Base-by-base conservation (phyloP, 352 stramenopile genomes). In the Pythium vanterpoolii region DNA sequence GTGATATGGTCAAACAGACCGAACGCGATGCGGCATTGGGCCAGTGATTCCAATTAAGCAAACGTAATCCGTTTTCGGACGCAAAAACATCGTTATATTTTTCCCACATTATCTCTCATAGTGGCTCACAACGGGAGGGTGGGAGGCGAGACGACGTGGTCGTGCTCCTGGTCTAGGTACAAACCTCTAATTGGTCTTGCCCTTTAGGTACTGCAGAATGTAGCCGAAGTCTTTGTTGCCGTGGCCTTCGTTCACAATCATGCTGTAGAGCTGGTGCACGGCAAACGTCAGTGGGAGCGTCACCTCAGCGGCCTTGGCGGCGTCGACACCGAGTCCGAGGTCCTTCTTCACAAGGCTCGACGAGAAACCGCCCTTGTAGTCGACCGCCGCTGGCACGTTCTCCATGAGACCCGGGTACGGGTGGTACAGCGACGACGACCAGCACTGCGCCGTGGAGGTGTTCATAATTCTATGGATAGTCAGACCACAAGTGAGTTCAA, bases 301-400 rank as follows among this genome's bases (percentile, higher is more conserved):
- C 34, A 89, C 85, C 46, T 88, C 80, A 6, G 89, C 81, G 33
- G 78, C 67, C 64, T 97, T 95, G 60, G 83, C 93, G 26, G 86
- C 92, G 62, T 97, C 84, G 23, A 98, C 79, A 6, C 95, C 96
- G 43, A 99, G 85, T 11, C 89, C 88, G 5, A 99, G 71, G 75
- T 99, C 97, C 73, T 99, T 99, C 47, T 97, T 84, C 90, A 98
- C 98, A 9, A 99, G 79, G 44, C 77, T 76, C 14, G 86, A 83
- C 13, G 83, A 87, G 66, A 99, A 98, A 3, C 95, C 79, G 58
- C 86, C 76, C 76, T 97, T 84, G 73, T 97, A 91, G 69, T 89
- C 72, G 72, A 91, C 90, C 16, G 86, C 87, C 24, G 91, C 74
- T 18, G 96, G 83, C 51, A 97, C 87, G 62, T 88, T 80, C 68